Conservation (phyloP, 2,329 filamentous ascomycete genomes). For the Xylaria sp. region DNA sequence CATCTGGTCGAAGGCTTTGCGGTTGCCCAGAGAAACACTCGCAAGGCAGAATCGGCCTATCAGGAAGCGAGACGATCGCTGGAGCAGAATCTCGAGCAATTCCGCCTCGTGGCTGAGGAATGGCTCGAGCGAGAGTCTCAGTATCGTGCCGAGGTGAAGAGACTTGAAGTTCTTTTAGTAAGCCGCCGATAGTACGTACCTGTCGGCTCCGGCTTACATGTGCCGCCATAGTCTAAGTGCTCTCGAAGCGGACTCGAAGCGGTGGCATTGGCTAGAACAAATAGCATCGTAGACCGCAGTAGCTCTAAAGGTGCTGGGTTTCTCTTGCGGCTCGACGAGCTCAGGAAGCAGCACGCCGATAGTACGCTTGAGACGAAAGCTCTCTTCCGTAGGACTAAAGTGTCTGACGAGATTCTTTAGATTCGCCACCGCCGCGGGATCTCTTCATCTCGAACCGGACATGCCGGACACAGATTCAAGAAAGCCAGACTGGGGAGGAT, state of each 20-base stretch:
- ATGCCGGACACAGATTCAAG: background rate
- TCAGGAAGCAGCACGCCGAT: conserved; percentile 37
- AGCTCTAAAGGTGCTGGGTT: conserved; percentile 48
- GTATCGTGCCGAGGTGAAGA: conserved; percentile 55
- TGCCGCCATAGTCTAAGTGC: conserved; percentile 48
- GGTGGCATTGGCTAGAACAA: conserved; percentile 57
- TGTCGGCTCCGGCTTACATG: background rate
- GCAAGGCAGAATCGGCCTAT: conserved; percentile 42
- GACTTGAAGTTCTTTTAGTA: conserved; percentile 50
- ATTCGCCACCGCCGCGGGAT: background rate
- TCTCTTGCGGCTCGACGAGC: conserved; percentile 47
- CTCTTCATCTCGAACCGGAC: background rate
- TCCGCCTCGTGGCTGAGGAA: conserved; percentile 53
- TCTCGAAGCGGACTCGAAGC: conserved; percentile 56
- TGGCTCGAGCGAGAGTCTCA: conserved; percentile 54
- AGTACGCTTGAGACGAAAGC: conserved; percentile 24
- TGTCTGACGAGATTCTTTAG: conserved; percentile 18
- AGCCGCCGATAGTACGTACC: conserved; percentile 5
- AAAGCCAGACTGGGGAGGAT: background rate
- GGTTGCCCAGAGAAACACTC: conserved; percentile 47
- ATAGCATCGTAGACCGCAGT: conserved; percentile 56
- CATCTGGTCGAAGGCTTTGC: conserved; percentile 55
- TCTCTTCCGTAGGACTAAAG: background rate
- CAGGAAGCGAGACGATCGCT: conserved; percentile 48
- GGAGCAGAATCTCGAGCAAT: conserved; percentile 51